A percentile compares a stretch with the other conserved stretches of the same genome.
Evolutionary conservation across 2,329 filamentous ascomycete species (phyloP).

Genomic region (Ascomycota sp.): DNA sequence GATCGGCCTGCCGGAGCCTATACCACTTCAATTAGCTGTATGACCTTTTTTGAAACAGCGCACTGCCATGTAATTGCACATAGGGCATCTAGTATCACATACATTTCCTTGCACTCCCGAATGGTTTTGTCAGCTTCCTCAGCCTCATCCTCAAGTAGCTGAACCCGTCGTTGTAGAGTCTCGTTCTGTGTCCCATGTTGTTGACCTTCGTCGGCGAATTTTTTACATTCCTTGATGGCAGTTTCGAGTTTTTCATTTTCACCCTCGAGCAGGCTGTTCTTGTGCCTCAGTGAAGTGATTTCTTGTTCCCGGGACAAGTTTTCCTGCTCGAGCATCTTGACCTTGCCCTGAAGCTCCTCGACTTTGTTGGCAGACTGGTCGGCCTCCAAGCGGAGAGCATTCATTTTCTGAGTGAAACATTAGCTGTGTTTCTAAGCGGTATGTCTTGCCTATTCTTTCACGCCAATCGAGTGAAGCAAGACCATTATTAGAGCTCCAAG

Average conservation of each 20-base stretch:
- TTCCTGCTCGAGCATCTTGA: slow-evolving; percentile 87
- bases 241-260: slow-evolving; percentile 88
- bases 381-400: slow-evolving; percentile 79
- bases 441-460: too few species aligned
- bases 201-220: slow-evolving; percentile 61
- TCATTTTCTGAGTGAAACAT: slow-evolving; percentile 54
- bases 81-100: slow-evolving; percentile 18
- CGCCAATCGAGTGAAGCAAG: background rate
- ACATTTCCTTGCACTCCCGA: slow-evolving; percentile 98
- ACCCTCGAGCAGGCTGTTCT: slow-evolving; percentile 73
- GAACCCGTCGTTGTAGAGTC: slow-evolving; percentile 73
- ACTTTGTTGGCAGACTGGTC: slow-evolving; percentile 66
- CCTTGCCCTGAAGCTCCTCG: slow-evolving; percentile 69
- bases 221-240: slow-evolving; percentile 71
- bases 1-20: slow-evolving; percentile 95
- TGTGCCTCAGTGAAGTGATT: slow-evolving; percentile 89
- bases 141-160: slow-evolving; percentile 93
- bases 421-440: background rate
- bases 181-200: slow-evolving; percentile 80
- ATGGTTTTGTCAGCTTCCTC: slow-evolving; percentile 92
- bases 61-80: too few species aligned
- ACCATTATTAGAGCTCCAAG: slow-evolving; percentile 8
- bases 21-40: slow-evolving; percentile 1
- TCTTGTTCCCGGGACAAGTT: slow-evolving; percentile 94
- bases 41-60: too few species aligned